Evolutionary conservation across 2,329 filamentous ascomycete genomes (phyloP), one percentile per base, ranked within the genome.

Genomic region (Xylariaceae sp.): DNA sequence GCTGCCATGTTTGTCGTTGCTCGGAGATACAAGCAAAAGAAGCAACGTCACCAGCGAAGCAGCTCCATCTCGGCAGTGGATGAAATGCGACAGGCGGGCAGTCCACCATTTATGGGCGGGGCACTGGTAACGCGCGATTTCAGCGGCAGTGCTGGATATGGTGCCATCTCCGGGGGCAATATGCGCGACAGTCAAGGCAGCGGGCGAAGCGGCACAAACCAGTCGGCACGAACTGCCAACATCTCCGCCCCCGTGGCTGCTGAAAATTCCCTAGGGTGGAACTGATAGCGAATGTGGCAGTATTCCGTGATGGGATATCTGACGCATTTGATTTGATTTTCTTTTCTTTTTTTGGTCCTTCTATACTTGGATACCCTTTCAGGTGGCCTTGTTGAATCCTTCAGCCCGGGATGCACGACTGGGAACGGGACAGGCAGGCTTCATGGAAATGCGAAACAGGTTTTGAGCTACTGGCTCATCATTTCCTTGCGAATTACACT

Each of bases 201-300:
- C 68, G 87, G 87, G 56, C 71, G 74, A 53, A 77, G 78, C 63
- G 77, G 75, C 49, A 76, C 73, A 69, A 74, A 74, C 63, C 76
- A 76, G 70, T 82, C 79, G 37, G 79, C 72, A 19, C 76, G 80
- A 45, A 82, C 79, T 3, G 78, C 79, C 41, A 78, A 86, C 72
- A 96, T 96, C 69, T 95, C 89, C 57, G 89, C 89, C 32, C 92
- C 92, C 3, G 88, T 96, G 59, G 92, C 92, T 71, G 87, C 91
- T 3, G 91, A 95, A 76, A 96, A 96, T 79, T 95, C 90, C 48
- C 81, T 96, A 61, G 92, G 92, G 65, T 96, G 92, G 92, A 95
- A 95, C 77, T 96, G 80, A 84, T 12, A 34, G 63, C 46, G 19
- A 60, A 61, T 55, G 54, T 61, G 48, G 54, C 58, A 46, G 58